Percentiles rank a stretch among this genome's conserved stretches.
Evolutionary conservation across 164 flowering plant species (phyloP).

Genomic region (Vitis riparia): DNA sequence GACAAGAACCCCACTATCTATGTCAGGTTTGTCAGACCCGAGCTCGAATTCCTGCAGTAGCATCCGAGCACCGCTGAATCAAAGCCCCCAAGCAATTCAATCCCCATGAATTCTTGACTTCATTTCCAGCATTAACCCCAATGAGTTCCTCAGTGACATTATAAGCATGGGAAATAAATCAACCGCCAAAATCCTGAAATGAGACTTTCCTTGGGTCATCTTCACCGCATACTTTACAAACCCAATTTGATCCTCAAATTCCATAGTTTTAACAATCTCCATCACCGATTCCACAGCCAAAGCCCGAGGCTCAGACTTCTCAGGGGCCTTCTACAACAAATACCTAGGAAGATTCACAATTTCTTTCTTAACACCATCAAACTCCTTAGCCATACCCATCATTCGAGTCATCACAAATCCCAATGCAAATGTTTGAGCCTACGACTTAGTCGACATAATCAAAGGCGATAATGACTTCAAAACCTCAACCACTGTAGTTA

Average conservation of each 20-base stretch:
- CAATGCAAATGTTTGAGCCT: slow-evolving; percentile 55
- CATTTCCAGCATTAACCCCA: slow-evolving; percentile 30
- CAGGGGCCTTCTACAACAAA: slow-evolving; percentile 73
- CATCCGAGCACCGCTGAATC: slow-evolving; percentile 74
- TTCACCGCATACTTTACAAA: slow-evolving; percentile 76
- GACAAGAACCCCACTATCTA: no score
- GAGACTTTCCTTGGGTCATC: slow-evolving; percentile 71
- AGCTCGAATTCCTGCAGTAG: slow-evolving; percentile 26
- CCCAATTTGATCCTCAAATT: slow-evolving; percentile 40
- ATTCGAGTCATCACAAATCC: slow-evolving; percentile 53
- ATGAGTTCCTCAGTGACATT: slow-evolving; percentile 42
- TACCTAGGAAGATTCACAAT: slow-evolving; percentile 69
- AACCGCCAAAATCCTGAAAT: slow-evolving; percentile 68
- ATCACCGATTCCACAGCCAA: slow-evolving; percentile 77
- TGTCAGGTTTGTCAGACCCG: no score
- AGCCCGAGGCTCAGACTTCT: slow-evolving; percentile 80
- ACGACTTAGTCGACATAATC: slow-evolving; percentile 60
- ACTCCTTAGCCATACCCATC: slow-evolving; percentile 35
- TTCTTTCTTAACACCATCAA: slow-evolving; percentile 55
- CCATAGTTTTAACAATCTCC: slow-evolving; percentile 68
- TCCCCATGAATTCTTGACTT: slow-evolving; percentile 45
- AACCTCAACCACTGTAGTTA: slow-evolving; percentile 59
- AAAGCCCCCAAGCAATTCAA: slow-evolving; percentile 61
- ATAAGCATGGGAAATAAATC: slow-evolving; percentile 60
- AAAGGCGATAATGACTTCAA: slow-evolving; percentile 58